These are phyloP conservation scores for Saccharomyces hybrid DNA, from an alignment of 1,139 yeast genomes.

Conservation along the genomic window DNA sequence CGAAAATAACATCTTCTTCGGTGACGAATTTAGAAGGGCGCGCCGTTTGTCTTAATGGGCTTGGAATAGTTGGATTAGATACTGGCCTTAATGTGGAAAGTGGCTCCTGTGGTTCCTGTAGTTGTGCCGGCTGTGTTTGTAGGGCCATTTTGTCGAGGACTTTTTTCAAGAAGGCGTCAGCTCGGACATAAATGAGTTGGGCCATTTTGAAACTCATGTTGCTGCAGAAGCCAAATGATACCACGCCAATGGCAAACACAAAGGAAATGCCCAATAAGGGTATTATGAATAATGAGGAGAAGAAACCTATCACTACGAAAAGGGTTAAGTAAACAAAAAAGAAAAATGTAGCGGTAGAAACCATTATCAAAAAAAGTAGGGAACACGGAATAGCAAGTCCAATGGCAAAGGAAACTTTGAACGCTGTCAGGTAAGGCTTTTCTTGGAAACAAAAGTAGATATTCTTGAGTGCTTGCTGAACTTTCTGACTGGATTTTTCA, in stretches of 20 bases:
- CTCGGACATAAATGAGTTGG: constrained; percentile 12
- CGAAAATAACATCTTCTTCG: constrained; percentile 1
- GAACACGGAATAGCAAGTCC: constrained; percentile 6
- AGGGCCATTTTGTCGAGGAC: constrained; percentile 11
- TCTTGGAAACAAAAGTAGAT: constrained; percentile 3
- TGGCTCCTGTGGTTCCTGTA: neutral
- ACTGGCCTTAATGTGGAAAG: neutral
- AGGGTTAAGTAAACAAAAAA: constrained; percentile 14
- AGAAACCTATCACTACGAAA: constrained; percentile 12
- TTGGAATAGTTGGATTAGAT: neutral
- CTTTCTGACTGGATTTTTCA: neutral
- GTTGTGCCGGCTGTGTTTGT: constrained; percentile 4
- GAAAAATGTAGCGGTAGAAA: constrained; percentile 10
- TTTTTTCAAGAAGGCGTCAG: constrained; percentile 9
- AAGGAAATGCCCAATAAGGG: constrained; percentile 17
- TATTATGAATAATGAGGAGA: constrained; percentile 14
- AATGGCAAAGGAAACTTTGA: constrained; percentile 3
- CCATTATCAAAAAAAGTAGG: constrained; percentile 8
- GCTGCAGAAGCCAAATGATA: constrained; percentile 18
- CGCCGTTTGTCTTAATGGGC: neutral
- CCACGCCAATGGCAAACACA: constrained; percentile 17
- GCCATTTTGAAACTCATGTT: constrained; percentile 15
- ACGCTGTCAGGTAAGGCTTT: constrained; percentile 8
- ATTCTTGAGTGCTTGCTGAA: neutral
- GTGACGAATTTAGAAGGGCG: neutral